These are phyloP conservation scores for Taiwanofungus camphoratus DNA, from an alignment of 1,284 basidiomycete genomes.

Conservation along the genomic window DNA sequence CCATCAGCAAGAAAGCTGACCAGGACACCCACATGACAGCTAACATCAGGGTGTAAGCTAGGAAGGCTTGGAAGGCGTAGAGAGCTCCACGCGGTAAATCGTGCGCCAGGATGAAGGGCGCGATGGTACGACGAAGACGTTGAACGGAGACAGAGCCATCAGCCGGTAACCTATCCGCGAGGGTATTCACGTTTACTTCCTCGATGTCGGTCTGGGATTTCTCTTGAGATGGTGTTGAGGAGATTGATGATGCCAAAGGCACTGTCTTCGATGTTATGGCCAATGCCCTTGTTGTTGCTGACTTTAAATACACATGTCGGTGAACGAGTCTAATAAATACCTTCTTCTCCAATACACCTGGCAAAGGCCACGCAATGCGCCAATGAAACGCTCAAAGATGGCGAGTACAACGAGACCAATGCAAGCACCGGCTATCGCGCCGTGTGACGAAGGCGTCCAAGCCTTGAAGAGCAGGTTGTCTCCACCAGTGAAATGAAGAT, in stretches of 20 bases:
- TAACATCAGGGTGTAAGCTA: constrained; percentile 63
- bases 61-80: constrained; percentile 48
- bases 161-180: constrained; percentile 6
- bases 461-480: constrained; percentile 64
- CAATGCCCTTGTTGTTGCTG: not conserved
- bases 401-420: constrained; percentile 63
- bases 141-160: constrained; percentile 4
- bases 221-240: constrained; percentile 9
- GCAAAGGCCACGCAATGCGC: constrained; percentile 46
- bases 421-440: constrained; percentile 69
- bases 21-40: constrained; percentile 55
- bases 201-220: constrained; percentile 9
- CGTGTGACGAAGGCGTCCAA: constrained; percentile 61
- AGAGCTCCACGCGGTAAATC: constrained; percentile 60
- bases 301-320: not conserved
- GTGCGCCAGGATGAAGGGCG: constrained; percentile 54
- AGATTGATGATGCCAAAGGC: not conserved
- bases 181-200: constrained; percentile 12
- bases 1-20: constrained; percentile 1
- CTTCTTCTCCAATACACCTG: constrained; percentile 53
- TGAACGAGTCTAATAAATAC: constrained; percentile 32
- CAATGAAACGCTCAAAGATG: constrained; percentile 63
- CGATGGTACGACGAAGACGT: constrained; percentile 24
- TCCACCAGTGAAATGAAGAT: constrained; percentile 57
- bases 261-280: not conserved